Evolutionary conservation across 176 grass and related monocot genomes (phyloP).

Genomic region (Musa itinerans): DNA sequence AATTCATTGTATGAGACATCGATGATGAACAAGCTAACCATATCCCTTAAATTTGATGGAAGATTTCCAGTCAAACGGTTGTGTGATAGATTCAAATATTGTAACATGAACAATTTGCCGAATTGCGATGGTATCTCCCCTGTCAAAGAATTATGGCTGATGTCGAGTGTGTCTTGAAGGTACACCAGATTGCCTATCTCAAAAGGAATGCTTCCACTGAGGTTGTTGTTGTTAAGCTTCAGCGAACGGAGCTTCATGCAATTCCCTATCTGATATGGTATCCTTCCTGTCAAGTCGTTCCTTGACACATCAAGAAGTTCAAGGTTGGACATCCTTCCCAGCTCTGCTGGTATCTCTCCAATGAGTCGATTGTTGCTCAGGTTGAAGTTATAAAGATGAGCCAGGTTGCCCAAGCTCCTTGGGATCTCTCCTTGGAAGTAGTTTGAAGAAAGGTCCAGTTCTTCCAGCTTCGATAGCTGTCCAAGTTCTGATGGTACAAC

Average conservation of each 20-base stretch:
- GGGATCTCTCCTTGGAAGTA: constrained; percentile 1
- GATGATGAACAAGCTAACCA: too few relatives aligned
- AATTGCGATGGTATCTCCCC: too few relatives aligned
- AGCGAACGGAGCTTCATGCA: neutral
- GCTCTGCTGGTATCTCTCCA: neutral
- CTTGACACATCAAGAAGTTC: constrained; percentile 7
- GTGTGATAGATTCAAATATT: too few relatives aligned
- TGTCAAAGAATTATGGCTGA: too few relatives aligned
- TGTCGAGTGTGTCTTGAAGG: too few relatives aligned
- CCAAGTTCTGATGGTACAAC: neutral
- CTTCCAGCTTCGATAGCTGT: neutral
- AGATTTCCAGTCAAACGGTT: too few relatives aligned
- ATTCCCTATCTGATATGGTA: neutral
- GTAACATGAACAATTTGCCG: too few relatives aligned
- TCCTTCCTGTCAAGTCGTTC: constrained; percentile 9
- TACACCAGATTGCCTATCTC: too few relatives aligned
- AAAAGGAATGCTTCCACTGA: constrained; percentile 9
- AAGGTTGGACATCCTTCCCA: neutral
- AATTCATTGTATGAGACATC: too few relatives aligned
- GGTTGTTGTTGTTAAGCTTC: constrained; percentile 2
- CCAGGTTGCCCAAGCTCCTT: neutral
- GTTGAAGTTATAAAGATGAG: neutral
- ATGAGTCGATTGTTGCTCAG: constrained; percentile 1
- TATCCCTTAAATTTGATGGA: too few relatives aligned
- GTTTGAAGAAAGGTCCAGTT: neutral